Evolutionary conservation across 73 alveolate genomes (phyloP), one percentile per base, ranked within the genome.

Genomic region (Breviolum minutum): DNA sequence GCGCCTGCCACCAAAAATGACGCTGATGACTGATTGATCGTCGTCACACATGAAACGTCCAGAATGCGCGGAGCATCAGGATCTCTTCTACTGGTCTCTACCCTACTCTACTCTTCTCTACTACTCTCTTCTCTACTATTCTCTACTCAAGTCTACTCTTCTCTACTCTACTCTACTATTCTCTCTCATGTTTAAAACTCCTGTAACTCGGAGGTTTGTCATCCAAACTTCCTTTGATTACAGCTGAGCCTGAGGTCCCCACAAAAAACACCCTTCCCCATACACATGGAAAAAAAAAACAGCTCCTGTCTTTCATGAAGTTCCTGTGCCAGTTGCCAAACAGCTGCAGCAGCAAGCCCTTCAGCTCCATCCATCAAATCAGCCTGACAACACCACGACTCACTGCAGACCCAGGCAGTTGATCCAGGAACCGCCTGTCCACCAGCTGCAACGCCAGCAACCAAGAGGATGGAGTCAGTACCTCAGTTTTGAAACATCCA

Each of bases 331-430:
- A 90, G 76, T 68, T 90, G 96, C 96, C 96, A 90, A 62, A 90
- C 96, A 2, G 96, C 87, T 19, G 96, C 96, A 6, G 96, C 96
- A 0, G 96, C 96, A 7, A 90, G 96, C 29, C 96, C 96, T 26
- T 90, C 96, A 11, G 87, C 96, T 24, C 96, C 96, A 48, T 90
- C 96, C 96, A 90, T 90, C 64, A 90, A 29, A 14, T 88, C 95
- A 13, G 80, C 94, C 94, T 85, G 30, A 12, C n/a, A 40, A 40
- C 5, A 3, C 54, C 54, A 40, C 3, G 54, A 40, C 54, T 40
- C 54, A 40, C 54, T 40, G 54, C 54, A 40, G 40, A 1, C 76
- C 22, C 69, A 32, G 20, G 83, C 40, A 73, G 32, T 24, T 9
- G 54, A 40, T 40, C 54, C 54, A 40, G 54, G 3, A 40, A 0